Base-by-base conservation (phyloP, 192 early-diverging fungal genomes). In the Pilaira anomala region DNA sequence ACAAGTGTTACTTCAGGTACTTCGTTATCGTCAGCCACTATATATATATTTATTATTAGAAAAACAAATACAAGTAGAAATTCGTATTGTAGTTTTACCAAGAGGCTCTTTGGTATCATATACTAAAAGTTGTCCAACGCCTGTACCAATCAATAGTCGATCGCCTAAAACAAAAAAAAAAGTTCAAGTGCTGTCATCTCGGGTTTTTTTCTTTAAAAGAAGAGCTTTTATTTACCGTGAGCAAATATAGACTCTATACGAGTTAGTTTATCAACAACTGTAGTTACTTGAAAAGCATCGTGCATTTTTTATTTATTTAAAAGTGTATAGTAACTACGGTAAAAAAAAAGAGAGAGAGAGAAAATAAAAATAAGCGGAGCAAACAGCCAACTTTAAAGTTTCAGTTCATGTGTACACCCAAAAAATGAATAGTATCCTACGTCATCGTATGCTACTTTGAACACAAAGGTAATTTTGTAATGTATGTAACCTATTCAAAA, bases 221-320 rank as follows among this genome's bases (percentile, higher is more conserved):
- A 28, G 0, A 60, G 29, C n/a, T n/a, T n/a, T 56, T 26, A 44
- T 22, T 48, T 75, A 83, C 84, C 84, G 75, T 78, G 71, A 18
- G 82, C 87, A 71, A 82, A 83, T 14, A 88, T 87, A 36, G 88
- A 84, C 65, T 89, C 89, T 53, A 91, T 84, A 67, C 81, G 84
- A 61, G 80, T 80, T 40, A 91, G 72, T 70, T 89, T 87, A 62
- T 87, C 85, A 36, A 91, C 76, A 60, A 88, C 84, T 50, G 87
- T 83, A 28, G 83, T 85, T 54, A 88, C 81, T 67, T 87, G 81
- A 67, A 91, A 91, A 48, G 89, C 89, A 78, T 89, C 82, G 76
- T 88, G 87, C 89, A 91, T 91, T 49, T 59, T 29, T 4, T 0
- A 36, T 5, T 36, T 36, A 36, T 36, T 36, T 9, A 36, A 36